Evolutionary conservation across 257 asterid species (phyloP).

Genomic region (Eucommia ulmoides): DNA sequence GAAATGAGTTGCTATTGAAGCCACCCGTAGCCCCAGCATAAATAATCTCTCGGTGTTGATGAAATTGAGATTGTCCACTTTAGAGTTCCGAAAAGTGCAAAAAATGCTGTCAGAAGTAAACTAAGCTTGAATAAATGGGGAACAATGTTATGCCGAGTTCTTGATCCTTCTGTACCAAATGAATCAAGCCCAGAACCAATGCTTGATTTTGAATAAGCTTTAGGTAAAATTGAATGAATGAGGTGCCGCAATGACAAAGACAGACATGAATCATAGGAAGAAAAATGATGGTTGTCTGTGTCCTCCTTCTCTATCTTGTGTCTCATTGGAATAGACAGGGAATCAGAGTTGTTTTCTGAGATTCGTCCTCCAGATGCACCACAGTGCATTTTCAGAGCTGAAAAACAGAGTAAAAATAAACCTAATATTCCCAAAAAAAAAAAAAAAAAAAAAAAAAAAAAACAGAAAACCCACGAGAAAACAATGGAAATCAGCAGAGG

Average conservation of each 20-base stretch:
- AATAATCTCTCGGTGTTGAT: conserved; percentile 55
- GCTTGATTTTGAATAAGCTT: conserved; percentile 45
- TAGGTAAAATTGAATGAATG: conserved; percentile 38
- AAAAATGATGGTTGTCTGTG: conserved; percentile 26
- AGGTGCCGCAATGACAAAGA: conserved; percentile 40
- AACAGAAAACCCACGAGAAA: too few relatives aligned
- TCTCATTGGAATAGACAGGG: conserved; percentile 73
- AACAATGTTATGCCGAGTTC: conserved; percentile 49
- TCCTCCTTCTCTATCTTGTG: conserved; percentile 75
- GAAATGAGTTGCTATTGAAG: conserved; percentile 78
- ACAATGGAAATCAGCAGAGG: too few relatives aligned
- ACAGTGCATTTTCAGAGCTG: conserved; percentile 75
- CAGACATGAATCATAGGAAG: conserved; percentile 29
- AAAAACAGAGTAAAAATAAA: conserved; percentile 20
- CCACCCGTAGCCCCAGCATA: conserved; percentile 68
- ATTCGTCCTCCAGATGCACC: conserved; percentile 56
- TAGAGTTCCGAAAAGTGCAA: conserved; percentile 79
- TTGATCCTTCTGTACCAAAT: conserved; percentile 42
- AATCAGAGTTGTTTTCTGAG: conserved; percentile 41
- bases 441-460: conserved; percentile 11
- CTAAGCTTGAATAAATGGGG: conserved; percentile 48
- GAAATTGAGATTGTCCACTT: conserved; percentile 93
- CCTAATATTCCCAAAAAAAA: conserved; percentile 1
- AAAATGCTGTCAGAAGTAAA: conserved; percentile 55
- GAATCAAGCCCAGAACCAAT: conserved; percentile 59